phyloP scores from a whole-genome alignment of 2,329 filamentous ascomycete species.

The Cladophialophora carrionii region DNA sequence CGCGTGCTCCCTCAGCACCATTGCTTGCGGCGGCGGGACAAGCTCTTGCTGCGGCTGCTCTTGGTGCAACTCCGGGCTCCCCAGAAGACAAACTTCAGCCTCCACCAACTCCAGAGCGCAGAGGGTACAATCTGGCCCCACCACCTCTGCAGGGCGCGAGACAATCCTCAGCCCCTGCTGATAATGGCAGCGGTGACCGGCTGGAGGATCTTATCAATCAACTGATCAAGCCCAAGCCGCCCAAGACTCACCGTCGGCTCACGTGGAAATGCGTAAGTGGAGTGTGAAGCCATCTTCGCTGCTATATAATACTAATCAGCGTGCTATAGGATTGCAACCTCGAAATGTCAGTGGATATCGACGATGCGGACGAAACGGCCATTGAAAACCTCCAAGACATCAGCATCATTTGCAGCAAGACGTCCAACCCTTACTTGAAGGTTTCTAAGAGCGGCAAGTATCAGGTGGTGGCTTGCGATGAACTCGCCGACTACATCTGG shows the following conservation, averaged over 20 bases:
- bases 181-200: conserved; percentile 32
- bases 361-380: conserved; percentile 36
- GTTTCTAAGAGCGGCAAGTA: conserved; percentile 35
- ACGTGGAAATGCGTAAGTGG: conserved; percentile 39
- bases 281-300: not conserved
- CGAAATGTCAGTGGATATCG: conserved; percentile 38
- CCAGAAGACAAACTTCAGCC: conserved; percentile 29
- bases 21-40: conserved; percentile 21
- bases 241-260: conserved; percentile 36
- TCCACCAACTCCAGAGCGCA: conserved; percentile 28
- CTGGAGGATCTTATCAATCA: conserved; percentile 39
- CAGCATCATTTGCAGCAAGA: conserved; percentile 39
- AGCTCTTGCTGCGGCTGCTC: conserved; percentile 13
- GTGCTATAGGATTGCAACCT: conserved; percentile 35
- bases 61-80: conserved; percentile 23
- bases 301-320: conserved; percentile 10
- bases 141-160: conserved; percentile 28
- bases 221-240: conserved; percentile 37
- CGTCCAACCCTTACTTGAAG: conserved; percentile 37
- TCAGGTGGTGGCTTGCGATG: conserved; percentile 38
- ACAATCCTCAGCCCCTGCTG: conserved; percentile 20
- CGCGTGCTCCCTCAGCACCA: conserved; percentile 28
- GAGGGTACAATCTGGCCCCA: conserved; percentile 37
- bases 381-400: conserved; percentile 37
- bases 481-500: conserved; percentile 35